A percentile compares a stretch with the other conserved stretches of the same genome.
Conservation (phyloP, 1,284 basidiomycete genomes). For the Cutaneotrichosporon sp. region DNA sequence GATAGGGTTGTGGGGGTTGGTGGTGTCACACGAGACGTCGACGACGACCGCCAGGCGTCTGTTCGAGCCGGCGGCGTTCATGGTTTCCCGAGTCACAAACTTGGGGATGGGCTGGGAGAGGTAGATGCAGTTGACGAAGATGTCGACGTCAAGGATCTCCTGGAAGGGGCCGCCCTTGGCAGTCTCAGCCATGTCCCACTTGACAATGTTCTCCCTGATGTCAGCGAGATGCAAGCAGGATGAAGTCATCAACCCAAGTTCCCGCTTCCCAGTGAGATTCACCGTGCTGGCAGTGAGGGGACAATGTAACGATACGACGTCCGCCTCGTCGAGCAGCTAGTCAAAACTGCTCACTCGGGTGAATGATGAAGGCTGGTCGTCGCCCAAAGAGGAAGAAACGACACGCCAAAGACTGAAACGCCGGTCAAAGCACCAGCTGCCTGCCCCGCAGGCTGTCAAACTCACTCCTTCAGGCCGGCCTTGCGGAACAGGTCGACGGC, state of each 20-base stretch:
- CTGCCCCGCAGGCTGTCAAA: too few relatives aligned
- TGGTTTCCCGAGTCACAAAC: slow-evolving; percentile 74
- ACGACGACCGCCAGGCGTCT: slow-evolving; percentile 80
- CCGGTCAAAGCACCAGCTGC: too few relatives aligned
- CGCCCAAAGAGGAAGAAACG: too few relatives aligned
- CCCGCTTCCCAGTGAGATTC: too few relatives aligned
- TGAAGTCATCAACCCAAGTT: too few relatives aligned
- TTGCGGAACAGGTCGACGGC: slow-evolving; percentile 93
- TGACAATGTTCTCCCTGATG: slow-evolving; percentile 80
- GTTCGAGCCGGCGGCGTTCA: slow-evolving; percentile 63
- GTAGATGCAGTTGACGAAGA: slow-evolving; percentile 99
- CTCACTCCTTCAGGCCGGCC: slow-evolving; percentile 82
- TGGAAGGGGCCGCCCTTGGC: slow-evolving; percentile 94
- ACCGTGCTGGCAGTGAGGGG: too few relatives aligned
- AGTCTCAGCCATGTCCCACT: slow-evolving; percentile 98
- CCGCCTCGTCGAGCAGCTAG: too few relatives aligned
- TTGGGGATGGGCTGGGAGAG: slow-evolving; percentile 81
- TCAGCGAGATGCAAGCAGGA: slow-evolving; percentile 9
- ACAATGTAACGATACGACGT: too few relatives aligned
- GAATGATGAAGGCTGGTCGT: too few relatives aligned
- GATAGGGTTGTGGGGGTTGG: slow-evolving; percentile 97
- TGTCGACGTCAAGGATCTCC: slow-evolving; percentile 93
- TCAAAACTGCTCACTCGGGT: too few relatives aligned
- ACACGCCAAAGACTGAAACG: too few relatives aligned
- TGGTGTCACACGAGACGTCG: slow-evolving; percentile 99